Conservation (phyloP, 2,329 filamentous ascomycete genomes). For the Scedosporium apiospermum region DNA sequence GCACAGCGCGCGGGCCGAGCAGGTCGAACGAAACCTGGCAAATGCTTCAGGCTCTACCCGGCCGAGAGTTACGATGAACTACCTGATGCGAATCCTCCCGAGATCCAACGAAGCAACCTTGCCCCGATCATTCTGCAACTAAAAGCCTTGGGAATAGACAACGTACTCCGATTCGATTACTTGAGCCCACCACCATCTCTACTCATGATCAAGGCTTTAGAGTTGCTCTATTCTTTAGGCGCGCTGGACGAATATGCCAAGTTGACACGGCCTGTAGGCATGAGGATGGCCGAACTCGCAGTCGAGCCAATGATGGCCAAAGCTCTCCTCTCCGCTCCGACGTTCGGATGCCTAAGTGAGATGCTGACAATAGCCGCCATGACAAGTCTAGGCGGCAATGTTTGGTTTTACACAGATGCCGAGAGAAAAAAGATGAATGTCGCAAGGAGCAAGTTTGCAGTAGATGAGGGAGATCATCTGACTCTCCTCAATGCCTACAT, state of each 20-base stretch:
- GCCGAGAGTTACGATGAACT: slow-evolving; percentile 58
- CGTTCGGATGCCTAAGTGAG: slow-evolving; percentile 73
- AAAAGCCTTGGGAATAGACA: slow-evolving; percentile 91
- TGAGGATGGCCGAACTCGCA: slow-evolving; percentile 85
- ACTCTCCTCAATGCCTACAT: slow-evolving; percentile 92
- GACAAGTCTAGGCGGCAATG: slow-evolving; percentile 72
- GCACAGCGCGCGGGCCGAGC: slow-evolving; percentile 84
- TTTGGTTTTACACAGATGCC: slow-evolving; percentile 75
- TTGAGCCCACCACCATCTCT: slow-evolving; percentile 77
- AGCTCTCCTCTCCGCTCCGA: slow-evolving; percentile 64
- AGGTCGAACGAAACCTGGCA: slow-evolving; percentile 79
- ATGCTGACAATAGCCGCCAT: slow-evolving; percentile 90
- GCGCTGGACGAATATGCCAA: slow-evolving; percentile 85
- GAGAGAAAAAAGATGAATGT: slow-evolving; percentile 68
- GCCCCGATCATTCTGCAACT: slow-evolving; percentile 83
- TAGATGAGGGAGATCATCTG: slow-evolving; percentile 87
- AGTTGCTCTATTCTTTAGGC: slow-evolving; percentile 77
- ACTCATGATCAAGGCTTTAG: slow-evolving; percentile 75
- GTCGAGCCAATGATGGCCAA: slow-evolving; percentile 96
- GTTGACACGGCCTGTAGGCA: slow-evolving; percentile 78
- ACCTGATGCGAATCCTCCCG: slow-evolving; percentile 66
- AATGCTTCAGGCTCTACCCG: slow-evolving; percentile 89
- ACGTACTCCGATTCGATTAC: slow-evolving; percentile 84
- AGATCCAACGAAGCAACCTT: slow-evolving; percentile 87
- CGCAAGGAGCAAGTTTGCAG: slow-evolving; percentile 72